Conservation (phyloP, 1,139 yeast genomes). For the Debaryomycetaceae sp. region DNA sequence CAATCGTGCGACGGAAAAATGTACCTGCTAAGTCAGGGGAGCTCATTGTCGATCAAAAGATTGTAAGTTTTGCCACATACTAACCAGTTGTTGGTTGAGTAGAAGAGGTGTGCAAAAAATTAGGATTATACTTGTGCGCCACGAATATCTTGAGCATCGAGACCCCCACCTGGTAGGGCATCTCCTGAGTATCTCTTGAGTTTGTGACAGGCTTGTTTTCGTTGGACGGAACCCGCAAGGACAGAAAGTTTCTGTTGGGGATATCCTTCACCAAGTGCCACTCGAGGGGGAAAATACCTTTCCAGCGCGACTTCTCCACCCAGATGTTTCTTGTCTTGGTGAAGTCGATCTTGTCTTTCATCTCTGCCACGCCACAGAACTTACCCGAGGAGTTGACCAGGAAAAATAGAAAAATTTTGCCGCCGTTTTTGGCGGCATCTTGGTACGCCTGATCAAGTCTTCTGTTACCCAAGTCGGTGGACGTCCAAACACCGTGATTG, state of each 20-base stretch:
- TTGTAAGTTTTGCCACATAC: not conserved
- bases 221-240: constrained; percentile 40
- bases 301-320: constrained; percentile 48
- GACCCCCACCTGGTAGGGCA: constrained; percentile 42
- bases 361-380: constrained; percentile 62
- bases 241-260: constrained; percentile 45
- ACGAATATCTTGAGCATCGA: constrained; percentile 46
- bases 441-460: constrained; percentile 35
- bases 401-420: constrained; percentile 46
- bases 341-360: constrained; percentile 41
- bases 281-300: constrained; percentile 48
- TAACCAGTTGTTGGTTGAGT: not conserved
- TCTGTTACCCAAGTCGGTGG: constrained; percentile 55
- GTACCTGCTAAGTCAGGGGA: not conserved
- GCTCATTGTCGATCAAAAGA: not conserved
- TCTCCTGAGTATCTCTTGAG: constrained; percentile 61
- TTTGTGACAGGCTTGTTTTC: constrained; percentile 52
- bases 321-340: constrained; percentile 40
- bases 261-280: constrained; percentile 53
- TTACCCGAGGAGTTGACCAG: constrained; percentile 59
- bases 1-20: not conserved
- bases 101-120: not conserved
- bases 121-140: constrained; percentile 16
- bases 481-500: constrained; percentile 52
- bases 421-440: constrained; percentile 16